A percentile compares a stretch with the other conserved stretches of the same genome.
Evolutionary conservation across 1,284 basidiomycete species (phyloP).

Genomic region (Sanguinoderma infundibulare): DNA sequence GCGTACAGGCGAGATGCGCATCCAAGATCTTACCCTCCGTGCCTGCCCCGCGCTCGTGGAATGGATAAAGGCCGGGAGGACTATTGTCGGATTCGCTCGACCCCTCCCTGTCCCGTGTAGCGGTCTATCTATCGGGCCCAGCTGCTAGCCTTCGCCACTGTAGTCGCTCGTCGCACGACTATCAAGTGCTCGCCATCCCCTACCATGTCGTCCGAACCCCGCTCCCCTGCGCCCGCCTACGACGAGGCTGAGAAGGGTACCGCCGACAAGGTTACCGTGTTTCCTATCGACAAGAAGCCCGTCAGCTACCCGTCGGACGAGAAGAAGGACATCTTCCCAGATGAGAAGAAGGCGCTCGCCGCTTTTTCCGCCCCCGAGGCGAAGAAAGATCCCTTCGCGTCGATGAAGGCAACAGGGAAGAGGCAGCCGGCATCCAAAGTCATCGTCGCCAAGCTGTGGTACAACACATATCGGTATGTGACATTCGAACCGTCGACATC

Average conservation of each 20-base stretch:
- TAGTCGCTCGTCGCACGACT: constrained; percentile 13
- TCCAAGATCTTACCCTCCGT: constrained; percentile 25
- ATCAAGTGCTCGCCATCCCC: constrained; percentile 9
- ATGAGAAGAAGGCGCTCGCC: constrained; percentile 41
- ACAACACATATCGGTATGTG: constrained; percentile 66
- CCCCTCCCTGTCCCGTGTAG: constrained; percentile 27
- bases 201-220: constrained; percentile 31
- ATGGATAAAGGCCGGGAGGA: constrained; percentile 28
- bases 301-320: constrained; percentile 31
- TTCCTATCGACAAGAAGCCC: constrained; percentile 41
- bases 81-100: constrained; percentile 20
- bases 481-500: background rate
- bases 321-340: constrained; percentile 36
- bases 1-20: constrained; percentile 17
- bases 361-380: constrained; percentile 37
- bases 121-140: constrained; percentile 18
- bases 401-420: constrained; percentile 35
- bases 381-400: constrained; percentile 46
- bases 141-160: constrained; percentile 13
- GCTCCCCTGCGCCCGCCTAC: constrained; percentile 42
- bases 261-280: constrained; percentile 40
- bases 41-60: constrained; percentile 24
- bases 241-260: constrained; percentile 65
- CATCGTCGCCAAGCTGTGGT: constrained; percentile 66
- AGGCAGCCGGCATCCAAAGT: constrained; percentile 58